Evolutionary conservation across 129 eudicot species (phyloP).

Genomic region (Solidago caesia): DNA sequence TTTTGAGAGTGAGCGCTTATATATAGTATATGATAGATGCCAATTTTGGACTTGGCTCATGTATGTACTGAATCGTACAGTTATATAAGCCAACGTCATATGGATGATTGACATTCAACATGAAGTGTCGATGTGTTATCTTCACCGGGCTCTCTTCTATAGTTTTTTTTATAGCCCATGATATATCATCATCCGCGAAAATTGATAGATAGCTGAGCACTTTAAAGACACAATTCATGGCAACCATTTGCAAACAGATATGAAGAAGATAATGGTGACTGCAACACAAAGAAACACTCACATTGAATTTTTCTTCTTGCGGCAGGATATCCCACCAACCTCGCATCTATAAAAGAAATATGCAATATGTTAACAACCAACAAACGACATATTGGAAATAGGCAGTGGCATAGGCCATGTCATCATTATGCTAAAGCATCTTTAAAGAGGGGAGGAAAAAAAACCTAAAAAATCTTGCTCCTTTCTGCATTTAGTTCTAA

Average conservation of each 20-base stretch:
- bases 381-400: constrained; percentile 99
- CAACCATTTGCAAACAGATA: neutral
- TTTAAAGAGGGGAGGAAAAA: constrained; percentile 30
- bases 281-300: constrained; percentile 36
- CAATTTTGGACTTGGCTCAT: constrained; percentile 5
- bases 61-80: neutral
- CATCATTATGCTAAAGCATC: constrained; percentile 99
- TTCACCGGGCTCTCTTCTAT: constrained; percentile 17
- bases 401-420: constrained; percentile 99
- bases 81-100: constrained; percentile 1
- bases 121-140: constrained; percentile 10
- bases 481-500: neutral
- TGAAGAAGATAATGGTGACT: neutral
- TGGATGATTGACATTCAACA: constrained; percentile 1
- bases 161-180: constrained; percentile 47
- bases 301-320: constrained; percentile 72
- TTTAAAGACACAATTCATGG: constrained; percentile 38
- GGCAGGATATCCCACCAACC: constrained; percentile 93
- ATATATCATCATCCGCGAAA: constrained; percentile 32
- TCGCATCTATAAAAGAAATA: constrained; percentile 47
- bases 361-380: constrained; percentile 24
- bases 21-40: neutral
- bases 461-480: constrained; percentile 3
- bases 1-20: neutral
- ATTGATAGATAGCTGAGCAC: constrained; percentile 67